Base-by-base conservation (phyloP, 2,329 filamentous ascomycete species). In the Cercospora zeae-maydis region DNA sequence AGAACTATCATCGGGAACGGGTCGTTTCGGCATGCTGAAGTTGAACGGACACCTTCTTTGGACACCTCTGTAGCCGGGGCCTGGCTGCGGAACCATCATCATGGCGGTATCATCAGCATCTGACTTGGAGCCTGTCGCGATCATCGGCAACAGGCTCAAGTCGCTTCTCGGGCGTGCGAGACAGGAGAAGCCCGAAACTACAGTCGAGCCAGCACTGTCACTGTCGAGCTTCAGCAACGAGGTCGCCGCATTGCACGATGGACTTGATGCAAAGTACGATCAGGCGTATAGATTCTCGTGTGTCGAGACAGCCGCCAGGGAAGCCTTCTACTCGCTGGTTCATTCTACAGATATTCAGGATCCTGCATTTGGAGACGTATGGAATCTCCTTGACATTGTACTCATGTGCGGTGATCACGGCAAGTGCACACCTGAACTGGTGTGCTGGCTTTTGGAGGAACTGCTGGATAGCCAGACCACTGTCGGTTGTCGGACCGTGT, bases 391-490 rank as follows among this genome's bases (percentile, higher is more conserved):
- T 62, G 96, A 99, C 74, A 87, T 98, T 45, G 82, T 97, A n/a
- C 89, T 90, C 0, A 87, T 96, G 37, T 87, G 96, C 65, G 93
- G 92, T 64, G 93, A 77, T 66, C 55, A 63, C 52, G 79, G 77
- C 10, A 72, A 84, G 70, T 88, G 85, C 69, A 92, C 96, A 67
- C 86, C 91, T 0, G 90, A 89, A 16, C 81, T 99, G 8, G 83
- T 95, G 7, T 92, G 96, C 72, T 93, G 91, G 84, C 85, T 99
- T 14, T 87, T 97, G 19, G 95, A 99, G 75, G 95, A 98, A 77
- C 84, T 99, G 1, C 83, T 99, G 27, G 96, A 99, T 76, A 96
- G 92, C 72, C 93, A 99, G 76, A 96, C 93, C 0, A 96, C 97
- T 45, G 85, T 92, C 24, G 93, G 91, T 33, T 99, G 95, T 74